Evolutionary conservation across 805 yeast species (phyloP).

Genomic region (Candida peoriensis): DNA sequence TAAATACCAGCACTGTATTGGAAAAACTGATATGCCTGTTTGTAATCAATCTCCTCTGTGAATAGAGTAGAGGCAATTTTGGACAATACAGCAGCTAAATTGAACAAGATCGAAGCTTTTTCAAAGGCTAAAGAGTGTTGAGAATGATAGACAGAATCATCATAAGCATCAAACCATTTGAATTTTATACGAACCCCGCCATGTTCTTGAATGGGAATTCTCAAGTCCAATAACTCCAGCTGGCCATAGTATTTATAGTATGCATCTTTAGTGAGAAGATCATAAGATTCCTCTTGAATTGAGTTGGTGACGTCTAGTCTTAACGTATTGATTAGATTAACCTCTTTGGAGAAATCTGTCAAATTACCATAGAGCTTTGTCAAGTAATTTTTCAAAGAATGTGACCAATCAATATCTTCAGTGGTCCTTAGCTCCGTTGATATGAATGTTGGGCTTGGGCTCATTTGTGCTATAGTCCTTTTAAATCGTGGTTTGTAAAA

Average conservation of each 20-base stretch:
- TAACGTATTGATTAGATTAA: constrained; percentile 47
- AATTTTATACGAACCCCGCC: constrained; percentile 57
- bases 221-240: constrained; percentile 69
- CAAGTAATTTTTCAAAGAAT: constrained; percentile 55
- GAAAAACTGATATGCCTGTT: constrained; percentile 52
- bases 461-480: too few relatives aligned
- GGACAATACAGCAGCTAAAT: constrained; percentile 62
- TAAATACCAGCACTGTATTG: constrained; percentile 79
- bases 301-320: constrained; percentile 55
- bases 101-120: constrained; percentile 79
- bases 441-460: constrained; percentile 15
- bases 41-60: constrained; percentile 39
- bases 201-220: constrained; percentile 61
- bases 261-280: constrained; percentile 43
- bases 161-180: constrained; percentile 77
- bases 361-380: constrained; percentile 57
- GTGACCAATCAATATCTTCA: constrained; percentile 59
- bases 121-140: constrained; percentile 85
- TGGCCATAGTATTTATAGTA: constrained; percentile 73
- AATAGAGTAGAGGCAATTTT: constrained; percentile 38
- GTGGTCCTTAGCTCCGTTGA: constrained; percentile 35
- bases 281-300: constrained; percentile 29
- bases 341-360: constrained; percentile 53
- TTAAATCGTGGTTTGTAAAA: too few relatives aligned
- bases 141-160: constrained; percentile 40